Evolutionary conservation across 1,284 basidiomycete genomes (phyloP), one percentile per base, ranked within the genome.

Genomic region (Fomitopsis schrenkii): DNA sequence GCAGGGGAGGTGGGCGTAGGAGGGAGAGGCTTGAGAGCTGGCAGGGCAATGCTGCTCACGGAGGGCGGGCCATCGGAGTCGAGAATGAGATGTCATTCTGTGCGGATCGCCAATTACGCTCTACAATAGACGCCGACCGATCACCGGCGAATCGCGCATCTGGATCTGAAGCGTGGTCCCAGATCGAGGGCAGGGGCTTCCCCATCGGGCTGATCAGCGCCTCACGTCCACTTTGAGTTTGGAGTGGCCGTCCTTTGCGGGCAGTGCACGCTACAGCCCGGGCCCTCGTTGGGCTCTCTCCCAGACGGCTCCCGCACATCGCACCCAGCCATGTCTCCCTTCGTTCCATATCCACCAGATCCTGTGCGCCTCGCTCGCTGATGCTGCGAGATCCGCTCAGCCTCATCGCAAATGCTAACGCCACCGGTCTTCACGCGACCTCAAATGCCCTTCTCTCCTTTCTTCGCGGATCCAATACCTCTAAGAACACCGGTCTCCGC

Each of bases 81-180:
- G 12, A 9, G 17, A n/a, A 54, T 19, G 36, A 36, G 10, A 17
- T 33, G 52, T 30, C 48, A 19, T n/a, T n/a, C 33, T 10, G 9
- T 54, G 52, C 52, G 52, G 52, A 54, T 54, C 52, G 52, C 36
- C 52, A 54, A 54, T 54, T 54, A 54, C 52, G 52, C 35, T 54
- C 52, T 54, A 2, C 35, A 33, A 54, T 54, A 54, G 52, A 17
- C 52, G 52, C 52, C 50, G 9, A 15, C 52, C 52, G 52, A 54
- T 54, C 52, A 38, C 52, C 52, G 52, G 52, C 52, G 22, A 30
- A 50, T 50, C 48, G 48, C 48, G 48, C 28, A 17, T 15, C 22
- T 15, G 6, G 48, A 50, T 50, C 48, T 50, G 12, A 17, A 19
- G 10, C 38, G 38, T 40, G 8, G 22, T 22, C 45, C 45, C 28